These are phyloP conservation scores for Didymellaceae sp. DNA, from an alignment of 2,329 filamentous ascomycete species.

Conservation along the genomic window DNA sequence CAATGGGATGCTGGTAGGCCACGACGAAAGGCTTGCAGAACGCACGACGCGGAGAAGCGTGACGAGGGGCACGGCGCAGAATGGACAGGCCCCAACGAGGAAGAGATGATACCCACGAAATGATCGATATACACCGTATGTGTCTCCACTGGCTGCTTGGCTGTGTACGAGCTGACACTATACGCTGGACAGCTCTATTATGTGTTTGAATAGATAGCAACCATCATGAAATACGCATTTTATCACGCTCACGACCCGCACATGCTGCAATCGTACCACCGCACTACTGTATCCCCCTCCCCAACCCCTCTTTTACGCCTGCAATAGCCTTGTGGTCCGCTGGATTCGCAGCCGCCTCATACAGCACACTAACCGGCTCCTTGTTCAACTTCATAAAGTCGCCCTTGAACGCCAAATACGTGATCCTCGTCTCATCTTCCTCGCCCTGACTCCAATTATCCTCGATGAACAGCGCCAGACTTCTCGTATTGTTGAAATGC, in stretches of 20 bases:
- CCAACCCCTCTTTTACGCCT: constrained; percentile 47
- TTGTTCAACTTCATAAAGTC: constrained; percentile 88
- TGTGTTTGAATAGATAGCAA: no score
- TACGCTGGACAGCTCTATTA: not conserved
- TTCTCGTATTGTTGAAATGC: constrained; percentile 84
- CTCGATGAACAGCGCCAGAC: constrained; percentile 83
- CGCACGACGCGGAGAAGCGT: not conserved
- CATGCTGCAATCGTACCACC: no score
- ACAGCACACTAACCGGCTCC: constrained; percentile 84
- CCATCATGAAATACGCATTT: no score
- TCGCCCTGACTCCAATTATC: constrained; percentile 83
- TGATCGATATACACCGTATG: constrained; percentile 13
- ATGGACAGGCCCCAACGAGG: not conserved
- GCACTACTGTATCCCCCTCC: constrained; percentile 45
- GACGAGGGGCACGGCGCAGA: not conserved
- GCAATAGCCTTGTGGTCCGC: constrained; percentile 72
- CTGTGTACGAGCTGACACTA: constrained; percentile 3
- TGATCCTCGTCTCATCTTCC: constrained; percentile 78
- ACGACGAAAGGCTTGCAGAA: not conserved
- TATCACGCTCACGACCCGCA: no score
- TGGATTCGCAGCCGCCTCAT: constrained; percentile 93
- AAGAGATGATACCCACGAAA: constrained; percentile 21
- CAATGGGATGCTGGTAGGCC: not conserved
- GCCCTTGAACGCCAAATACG: constrained; percentile 90
- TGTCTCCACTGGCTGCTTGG: not conserved